Evolutionary conservation across 192 early-diverging fungal species (phyloP), one percentile per base, ranked within the genome.

Genomic region (Podila epicladia): DNA sequence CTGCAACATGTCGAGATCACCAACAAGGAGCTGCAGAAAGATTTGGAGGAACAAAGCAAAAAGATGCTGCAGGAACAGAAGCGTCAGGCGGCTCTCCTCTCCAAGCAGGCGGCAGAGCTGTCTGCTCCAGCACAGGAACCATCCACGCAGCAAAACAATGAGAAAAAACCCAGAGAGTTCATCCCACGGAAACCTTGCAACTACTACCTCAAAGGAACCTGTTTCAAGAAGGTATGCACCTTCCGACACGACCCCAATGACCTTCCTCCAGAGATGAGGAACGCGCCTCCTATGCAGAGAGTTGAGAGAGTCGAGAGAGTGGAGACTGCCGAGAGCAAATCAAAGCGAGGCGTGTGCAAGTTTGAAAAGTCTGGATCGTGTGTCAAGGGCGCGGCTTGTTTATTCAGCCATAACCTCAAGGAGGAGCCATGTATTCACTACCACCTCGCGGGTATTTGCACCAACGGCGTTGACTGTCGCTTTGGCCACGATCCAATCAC

Each of bases 1-100:
- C 15, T 78, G 17, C 41, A 78, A 48, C 75, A 78, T 63, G 69
- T 78, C 32, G 69, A 65, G 38, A 53, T 71, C 20, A 60, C 75
- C 19, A 78, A 71, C 64, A 78, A 71, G 29, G 59, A 60, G 48
- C 67, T 78, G 29, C 69, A 78, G 11, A 38, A 59, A 6, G 69
- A 78, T 49, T 49, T 78, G 12, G 59, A 78, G 51, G 49, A 65
- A 26, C 75, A 78, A 33, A 66, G 59, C 41, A 61, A 45, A 35
- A 50, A 62, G 69, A 71, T 78, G 75, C 1, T 67, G 38, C 58
- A 65, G 22, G 69, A 66, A n/a, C 75, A 71, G 26, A 65, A 71
- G 22, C 38, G 58, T 17, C 69, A 71, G 35, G 48, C 64, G 1
- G 57, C 58, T 29, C 74, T 61, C 0, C 45, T 76, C 7, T 51